Conservation (phyloP, 306 rosid species). For the Corylus americana region DNA sequence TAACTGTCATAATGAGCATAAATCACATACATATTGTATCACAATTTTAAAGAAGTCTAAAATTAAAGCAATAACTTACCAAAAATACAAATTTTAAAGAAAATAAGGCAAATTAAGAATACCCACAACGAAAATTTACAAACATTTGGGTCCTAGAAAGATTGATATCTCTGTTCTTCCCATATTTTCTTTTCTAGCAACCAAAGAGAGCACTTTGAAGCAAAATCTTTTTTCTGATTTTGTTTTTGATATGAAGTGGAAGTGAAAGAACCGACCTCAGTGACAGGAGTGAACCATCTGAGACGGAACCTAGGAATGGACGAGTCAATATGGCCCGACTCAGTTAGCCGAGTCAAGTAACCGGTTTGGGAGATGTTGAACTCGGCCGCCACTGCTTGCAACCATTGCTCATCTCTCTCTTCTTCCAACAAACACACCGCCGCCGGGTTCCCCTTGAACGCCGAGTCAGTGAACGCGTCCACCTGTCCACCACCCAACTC, state of each 20-base stretch:
- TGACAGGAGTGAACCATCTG: conserved; percentile 78
- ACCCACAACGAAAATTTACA: background rate
- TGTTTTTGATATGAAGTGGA: background rate
- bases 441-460: conserved; percentile 80
- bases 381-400: conserved; percentile 61
- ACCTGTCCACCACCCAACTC: conserved; percentile 39
- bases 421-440: conserved; percentile 70
- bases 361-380: conserved; percentile 55
- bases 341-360: conserved; percentile 40
- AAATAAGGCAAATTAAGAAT: background rate
- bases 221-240: too few relatives aligned
- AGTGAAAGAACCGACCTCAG: conserved; percentile 46
- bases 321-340: conserved; percentile 20
- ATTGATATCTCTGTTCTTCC: background rate
- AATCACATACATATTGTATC: background rate
- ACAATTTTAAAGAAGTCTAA: background rate
- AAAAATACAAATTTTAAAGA: background rate
- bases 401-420: conserved; percentile 55
- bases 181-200: background rate
- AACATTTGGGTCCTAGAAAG: background rate
- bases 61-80: background rate
- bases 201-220: background rate
- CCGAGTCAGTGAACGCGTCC: conserved; percentile 64
- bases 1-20: background rate
- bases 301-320: conserved; percentile 55